Evolutionary conservation across 371 early-diverging fungal species (phyloP).

Genomic region (Mucor velutinosus): DNA sequence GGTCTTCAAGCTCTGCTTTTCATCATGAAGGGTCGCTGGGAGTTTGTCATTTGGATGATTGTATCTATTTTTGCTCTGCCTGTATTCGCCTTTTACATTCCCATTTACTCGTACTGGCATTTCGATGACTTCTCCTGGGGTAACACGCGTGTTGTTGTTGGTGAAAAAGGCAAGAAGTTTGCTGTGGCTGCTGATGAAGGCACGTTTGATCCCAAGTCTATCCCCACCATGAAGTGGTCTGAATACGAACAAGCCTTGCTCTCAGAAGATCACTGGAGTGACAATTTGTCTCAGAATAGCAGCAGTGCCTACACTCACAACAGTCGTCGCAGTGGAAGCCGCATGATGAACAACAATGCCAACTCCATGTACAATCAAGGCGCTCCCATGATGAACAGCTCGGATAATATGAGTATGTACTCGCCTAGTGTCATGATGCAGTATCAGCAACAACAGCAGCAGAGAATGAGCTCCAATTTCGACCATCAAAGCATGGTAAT

Average conservation of each 20-base stretch:
- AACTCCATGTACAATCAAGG: constrained; percentile 5
- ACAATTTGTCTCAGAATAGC: constrained; percentile 39
- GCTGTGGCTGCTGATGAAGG: constrained; percentile 49
- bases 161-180: constrained; percentile 75
- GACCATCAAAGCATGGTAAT: constrained; percentile 35
- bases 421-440: constrained; percentile 3
- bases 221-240: constrained; percentile 84
- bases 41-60: constrained; percentile 96
- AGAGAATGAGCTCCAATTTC: constrained; percentile 22
- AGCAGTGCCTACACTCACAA: constrained; percentile 30
- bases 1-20: constrained; percentile 87
- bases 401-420: constrained; percentile 30
- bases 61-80: constrained; percentile 90
- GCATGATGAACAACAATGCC: not conserved
- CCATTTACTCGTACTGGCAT: constrained; percentile 93
- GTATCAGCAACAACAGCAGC: constrained; percentile 4
- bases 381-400: constrained; percentile 5
- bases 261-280: constrained; percentile 54
- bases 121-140: constrained; percentile 99
- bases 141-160: constrained; percentile 89
- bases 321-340: constrained; percentile 18
- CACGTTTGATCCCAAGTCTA: constrained; percentile 57
- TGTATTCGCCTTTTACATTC: constrained; percentile 81
- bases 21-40: constrained; percentile 83
- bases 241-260: constrained; percentile 82